These are phyloP conservation scores for Penicillium hordei DNA, from an alignment of 2,329 filamentous ascomycete species.

Conservation along the genomic window DNA sequence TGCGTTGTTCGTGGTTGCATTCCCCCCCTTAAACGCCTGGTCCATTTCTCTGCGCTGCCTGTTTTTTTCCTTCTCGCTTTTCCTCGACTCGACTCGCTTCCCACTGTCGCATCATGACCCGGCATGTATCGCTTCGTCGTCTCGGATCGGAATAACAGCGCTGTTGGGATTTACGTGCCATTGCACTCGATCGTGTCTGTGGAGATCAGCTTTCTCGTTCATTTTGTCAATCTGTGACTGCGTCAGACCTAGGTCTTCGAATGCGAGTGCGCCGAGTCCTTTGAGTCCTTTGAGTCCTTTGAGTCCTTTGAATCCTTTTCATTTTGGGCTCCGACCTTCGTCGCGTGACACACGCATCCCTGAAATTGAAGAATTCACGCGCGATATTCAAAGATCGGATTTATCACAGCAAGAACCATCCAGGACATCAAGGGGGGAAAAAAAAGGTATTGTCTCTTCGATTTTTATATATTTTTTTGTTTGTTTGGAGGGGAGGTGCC, in stretches of 20 bases:
- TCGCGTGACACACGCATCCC: neutral
- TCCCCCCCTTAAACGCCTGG: constrained; percentile 2
- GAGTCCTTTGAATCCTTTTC: neutral
- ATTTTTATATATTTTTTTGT: neutral
- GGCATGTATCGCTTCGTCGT: constrained; percentile 8
- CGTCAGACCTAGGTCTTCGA: neutral
- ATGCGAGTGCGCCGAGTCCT: neutral
- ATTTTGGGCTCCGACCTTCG: neutral
- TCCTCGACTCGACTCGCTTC: neutral
- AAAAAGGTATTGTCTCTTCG: neutral
- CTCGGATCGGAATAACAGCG: constrained; percentile 7
- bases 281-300: too few species aligned
- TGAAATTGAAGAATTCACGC: neutral
- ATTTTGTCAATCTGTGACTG: neutral
- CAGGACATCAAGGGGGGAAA: neutral
- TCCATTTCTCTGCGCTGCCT: neutral
- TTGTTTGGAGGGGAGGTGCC: neutral
- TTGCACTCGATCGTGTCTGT: neutral
- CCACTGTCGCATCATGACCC: constrained; percentile 15
- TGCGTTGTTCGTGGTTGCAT: constrained; percentile 10
- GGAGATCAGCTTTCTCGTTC: neutral
- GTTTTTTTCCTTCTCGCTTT: neutral
- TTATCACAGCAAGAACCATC: neutral
- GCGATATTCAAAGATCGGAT: neutral
- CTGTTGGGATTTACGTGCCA: constrained; percentile 1